These are phyloP conservation scores for Ceratobasidium sp. DNA, from an alignment of 1,284 basidiomycete genomes.

Conservation along the genomic window DNA sequence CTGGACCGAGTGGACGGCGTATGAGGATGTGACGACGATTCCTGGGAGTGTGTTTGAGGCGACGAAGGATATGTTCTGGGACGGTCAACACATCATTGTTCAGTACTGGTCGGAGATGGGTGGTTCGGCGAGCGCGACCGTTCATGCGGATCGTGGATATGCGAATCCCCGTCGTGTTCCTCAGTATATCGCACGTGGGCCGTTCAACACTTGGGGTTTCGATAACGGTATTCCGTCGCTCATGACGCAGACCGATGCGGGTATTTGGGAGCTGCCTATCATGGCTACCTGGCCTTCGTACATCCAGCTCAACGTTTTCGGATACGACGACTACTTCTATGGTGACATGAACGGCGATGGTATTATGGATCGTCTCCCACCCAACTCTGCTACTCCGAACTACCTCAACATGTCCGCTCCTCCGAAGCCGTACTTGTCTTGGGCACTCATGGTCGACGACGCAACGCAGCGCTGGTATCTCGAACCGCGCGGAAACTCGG, in stretches of 20 bases:
- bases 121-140: conserved; percentile 69
- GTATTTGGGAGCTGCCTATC: conserved; percentile 81
- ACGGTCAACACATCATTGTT: conserved; percentile 83
- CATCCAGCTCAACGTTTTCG: conserved; percentile 88
- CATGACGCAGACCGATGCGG: conserved; percentile 67
- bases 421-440: conserved; percentile 73
- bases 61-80: conserved; percentile 73
- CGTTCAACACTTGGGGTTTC: conserved; percentile 91
- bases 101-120: conserved; percentile 85
- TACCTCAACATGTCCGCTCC: conserved; percentile 87
- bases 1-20: conserved; percentile 81
- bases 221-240: conserved; percentile 78
- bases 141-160: conserved; percentile 81
- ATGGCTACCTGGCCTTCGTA: conserved; percentile 89
- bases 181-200: conserved; percentile 84
- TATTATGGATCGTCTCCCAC: conserved; percentile 86
- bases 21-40: conserved; percentile 77
- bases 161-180: conserved; percentile 75
- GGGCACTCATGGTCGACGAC: conserved; percentile 85
- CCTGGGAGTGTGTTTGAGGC: conserved; percentile 65
- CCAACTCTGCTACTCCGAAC: conserved; percentile 85
- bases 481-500: conserved; percentile 81
- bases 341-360: conserved; percentile 89
- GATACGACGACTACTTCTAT: conserved; percentile 89
- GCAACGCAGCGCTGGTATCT: conserved; percentile 78